Percentiles rank a stretch among this genome's conserved stretches.
Conservation (phyloP, 2,329 filamentous ascomycete genomes). For the Pestalotiopsis sp. region DNA sequence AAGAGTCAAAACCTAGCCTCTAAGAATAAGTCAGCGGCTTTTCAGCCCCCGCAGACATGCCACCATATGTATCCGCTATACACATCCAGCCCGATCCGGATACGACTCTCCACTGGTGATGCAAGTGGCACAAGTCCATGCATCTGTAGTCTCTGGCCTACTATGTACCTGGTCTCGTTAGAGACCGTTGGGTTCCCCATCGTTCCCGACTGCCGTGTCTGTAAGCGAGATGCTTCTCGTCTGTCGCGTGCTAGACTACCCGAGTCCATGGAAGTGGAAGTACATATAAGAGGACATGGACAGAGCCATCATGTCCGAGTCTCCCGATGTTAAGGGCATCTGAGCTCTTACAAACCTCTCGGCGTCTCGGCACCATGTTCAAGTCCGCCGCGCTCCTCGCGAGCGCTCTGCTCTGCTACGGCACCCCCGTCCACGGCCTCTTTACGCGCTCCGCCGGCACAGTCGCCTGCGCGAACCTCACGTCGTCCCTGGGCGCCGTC, state of each 20-base stretch:
- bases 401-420: neutral
- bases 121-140: neutral
- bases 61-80: neutral
- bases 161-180: neutral
- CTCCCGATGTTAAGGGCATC: neutral
- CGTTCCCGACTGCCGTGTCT: neutral
- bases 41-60: neutral
- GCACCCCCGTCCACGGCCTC: neutral
- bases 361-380: neutral
- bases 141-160: neutral
- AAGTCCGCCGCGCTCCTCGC: neutral
- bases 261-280: too few species aligned
- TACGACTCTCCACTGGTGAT: neutral
- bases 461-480: slow-evolving; percentile 8
- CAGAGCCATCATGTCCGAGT: neutral
- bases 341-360: neutral
- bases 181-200: neutral
- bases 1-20: neutral
- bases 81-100: neutral
- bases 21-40: neutral
- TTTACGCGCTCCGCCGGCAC: neutral
- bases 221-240: neutral
- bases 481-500: slow-evolving; percentile 8
- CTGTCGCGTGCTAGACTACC: neutral
- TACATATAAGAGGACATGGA: too few species aligned